Base-by-base conservation (phyloP, 257 asterid genomes). In the Striga asiatica region DNA sequence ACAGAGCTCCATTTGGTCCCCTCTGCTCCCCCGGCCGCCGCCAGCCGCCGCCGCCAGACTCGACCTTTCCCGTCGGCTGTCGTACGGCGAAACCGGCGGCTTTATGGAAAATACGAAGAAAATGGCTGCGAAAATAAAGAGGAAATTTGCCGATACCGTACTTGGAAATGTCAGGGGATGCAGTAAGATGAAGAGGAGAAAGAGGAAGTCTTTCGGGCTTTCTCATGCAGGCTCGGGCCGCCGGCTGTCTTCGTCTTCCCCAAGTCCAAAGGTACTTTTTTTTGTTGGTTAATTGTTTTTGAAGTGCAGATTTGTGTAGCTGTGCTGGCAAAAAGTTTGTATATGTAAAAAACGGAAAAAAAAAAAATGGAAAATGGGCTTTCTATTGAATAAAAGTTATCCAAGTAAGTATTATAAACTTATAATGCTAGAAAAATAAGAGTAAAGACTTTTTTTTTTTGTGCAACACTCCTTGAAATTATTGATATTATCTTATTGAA, bases 1-100 rank as follows among this genome's bases (percentile, higher is more conserved):
- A 1, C 95, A 84, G 88, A 91, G 96, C 75, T 80, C 96, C 38
- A 78, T 91, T 31, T 91, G 98, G 96, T 91, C 98, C 37, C 98
- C 96, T 20, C 31, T 89, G 39, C 76, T 83, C 37, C 81, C 81
- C 6, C 83, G 75, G 14, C 76, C 71, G 0, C 58, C 57, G 11
- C 53, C 56, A 38, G 23, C 54, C 9, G 39, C 43, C 56, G 28
- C 56, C 13, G 34, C 38, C 50, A 11, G 51, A 3, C 64, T 66
- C 16, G 69, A 58, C 7, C 32, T 72, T 2, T 72, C 85, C 0
- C 63, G 71, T 50, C 74, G 60, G 70, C 74, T 82, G 6, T 64
- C 68, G 16, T 78, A 46, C 12, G 75, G 64, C 1, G 76, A 64
- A n/a, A 56, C 25, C 3, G 58, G 41, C 5, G 69, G 78, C 10